phyloP scores from a whole-genome alignment of 202 grass and related monocot species.

The Schoenoplectus tabernaemontani region DNA sequence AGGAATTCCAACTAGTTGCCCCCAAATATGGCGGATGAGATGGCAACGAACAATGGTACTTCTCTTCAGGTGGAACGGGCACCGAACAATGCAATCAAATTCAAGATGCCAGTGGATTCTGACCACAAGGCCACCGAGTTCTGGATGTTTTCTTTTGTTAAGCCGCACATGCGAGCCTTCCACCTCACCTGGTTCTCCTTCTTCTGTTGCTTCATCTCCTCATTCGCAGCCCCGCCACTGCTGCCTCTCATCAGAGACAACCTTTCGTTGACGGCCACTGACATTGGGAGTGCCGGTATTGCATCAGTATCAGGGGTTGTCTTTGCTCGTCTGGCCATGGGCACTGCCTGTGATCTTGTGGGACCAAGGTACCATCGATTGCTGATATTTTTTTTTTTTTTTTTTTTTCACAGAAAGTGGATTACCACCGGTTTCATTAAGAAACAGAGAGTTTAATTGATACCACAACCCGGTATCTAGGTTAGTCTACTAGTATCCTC shows the following conservation, averaged over 20 bases:
- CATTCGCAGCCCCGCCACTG: conserved; percentile 78
- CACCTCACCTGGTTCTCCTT: conserved; percentile 97
- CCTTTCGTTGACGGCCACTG: conserved; percentile 57
- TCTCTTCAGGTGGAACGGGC: conserved; percentile 25
- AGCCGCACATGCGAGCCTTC: conserved; percentile 80
- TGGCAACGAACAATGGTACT: neutral
- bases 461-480: too few species aligned
- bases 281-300: conserved; percentile 75
- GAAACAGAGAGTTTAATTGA: too few species aligned
- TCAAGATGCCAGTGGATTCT: conserved; percentile 76
- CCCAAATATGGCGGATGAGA: conserved; percentile 1
- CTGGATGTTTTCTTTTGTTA: conserved; percentile 61
- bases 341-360: conserved; percentile 79
- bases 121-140: conserved; percentile 86
- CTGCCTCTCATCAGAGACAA: conserved; percentile 84
- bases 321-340: conserved; percentile 83
- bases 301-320: conserved; percentile 36
- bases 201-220: conserved; percentile 90
- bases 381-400: neutral
- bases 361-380: conserved; percentile 28
- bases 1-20: neutral
- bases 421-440: too few species aligned
- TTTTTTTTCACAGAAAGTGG: too few species aligned
- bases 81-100: conserved; percentile 6
- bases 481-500: too few species aligned